Evolutionary conservation across 768 basidiomycete species (phyloP).

Genomic region (Podaxis pistillaris): DNA sequence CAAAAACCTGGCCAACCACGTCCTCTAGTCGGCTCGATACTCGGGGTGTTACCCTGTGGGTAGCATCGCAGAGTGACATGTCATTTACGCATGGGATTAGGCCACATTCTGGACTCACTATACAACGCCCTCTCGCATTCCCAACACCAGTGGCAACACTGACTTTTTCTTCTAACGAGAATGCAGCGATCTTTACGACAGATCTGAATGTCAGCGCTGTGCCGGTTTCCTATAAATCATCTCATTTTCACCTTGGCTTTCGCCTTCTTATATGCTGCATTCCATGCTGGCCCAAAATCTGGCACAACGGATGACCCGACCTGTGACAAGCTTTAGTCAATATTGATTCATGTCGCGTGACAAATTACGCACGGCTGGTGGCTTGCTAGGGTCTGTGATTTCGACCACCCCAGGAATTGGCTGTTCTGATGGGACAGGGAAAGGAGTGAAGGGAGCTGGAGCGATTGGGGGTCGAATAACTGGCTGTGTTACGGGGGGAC

Average conservation of each 20-base stretch:
- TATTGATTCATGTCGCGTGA: too few relatives aligned
- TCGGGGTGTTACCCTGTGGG: conserved; percentile 53
- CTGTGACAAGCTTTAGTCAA: conserved; percentile 17
- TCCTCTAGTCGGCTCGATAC: conserved; percentile 39
- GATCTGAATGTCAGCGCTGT: conserved; percentile 13
- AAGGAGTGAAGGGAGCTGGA: conserved; percentile 49
- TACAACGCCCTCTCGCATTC: conserved; percentile 62
- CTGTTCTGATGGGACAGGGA: conserved; percentile 56
- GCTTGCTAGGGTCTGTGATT: conserved; percentile 29
- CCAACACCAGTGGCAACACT: conserved; percentile 65
- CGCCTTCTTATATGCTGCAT: conserved; percentile 56
- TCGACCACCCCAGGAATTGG: conserved; percentile 28
- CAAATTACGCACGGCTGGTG: conserved; percentile 48
- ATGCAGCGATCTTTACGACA: conserved; percentile 37
- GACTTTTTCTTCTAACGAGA: conserved; percentile 63
- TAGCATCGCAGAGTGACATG: background rate
- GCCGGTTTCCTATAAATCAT: background rate
- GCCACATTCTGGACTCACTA: conserved; percentile 40
- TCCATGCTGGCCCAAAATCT: conserved; percentile 57
- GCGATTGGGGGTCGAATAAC: conserved; percentile 13
- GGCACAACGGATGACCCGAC: conserved; percentile 38
- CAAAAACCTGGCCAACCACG: conserved; percentile 69
- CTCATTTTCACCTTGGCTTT: conserved; percentile 44
- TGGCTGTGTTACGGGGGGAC: conserved; percentile 6
- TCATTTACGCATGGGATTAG: background rate